Evolutionary conservation across 2,329 filamentous ascomycete genomes (phyloP).

Genomic region (Microsporum audouinii): DNA sequence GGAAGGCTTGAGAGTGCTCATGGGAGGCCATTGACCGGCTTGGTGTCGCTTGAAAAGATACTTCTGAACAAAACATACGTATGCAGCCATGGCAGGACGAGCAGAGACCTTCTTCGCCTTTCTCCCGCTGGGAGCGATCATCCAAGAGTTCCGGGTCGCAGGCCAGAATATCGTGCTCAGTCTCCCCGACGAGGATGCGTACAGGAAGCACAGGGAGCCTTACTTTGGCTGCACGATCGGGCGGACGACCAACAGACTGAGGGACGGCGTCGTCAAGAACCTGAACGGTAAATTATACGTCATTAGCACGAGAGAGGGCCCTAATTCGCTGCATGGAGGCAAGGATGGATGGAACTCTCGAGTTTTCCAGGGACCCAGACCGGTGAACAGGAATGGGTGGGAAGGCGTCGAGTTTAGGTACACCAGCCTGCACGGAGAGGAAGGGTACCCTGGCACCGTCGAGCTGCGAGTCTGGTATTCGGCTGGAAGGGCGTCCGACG

Average conservation of each 20-base stretch:
- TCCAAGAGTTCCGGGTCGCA: conserved; percentile 62
- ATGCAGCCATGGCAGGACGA: conserved; percentile 7
- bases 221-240: conserved; percentile 94
- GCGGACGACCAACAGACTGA: conserved; percentile 68
- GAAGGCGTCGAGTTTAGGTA: conserved; percentile 57
- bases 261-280: conserved; percentile 55
- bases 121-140: conserved; percentile 36
- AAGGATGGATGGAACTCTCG: conserved; percentile 69
- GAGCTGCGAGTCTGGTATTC: conserved; percentile 69
- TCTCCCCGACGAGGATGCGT: conserved; percentile 65
- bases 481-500: conserved; percentile 52
- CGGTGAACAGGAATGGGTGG: conserved; percentile 46
- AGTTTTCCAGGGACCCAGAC: conserved; percentile 59
- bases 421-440: conserved; percentile 66
- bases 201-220: conserved; percentile 61
- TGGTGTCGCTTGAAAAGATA: too few species aligned
- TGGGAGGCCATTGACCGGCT: too few species aligned
- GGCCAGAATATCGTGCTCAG: conserved; percentile 79
- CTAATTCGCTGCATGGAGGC: conserved; percentile 66
- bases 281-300: conserved; percentile 62
- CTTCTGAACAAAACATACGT: not conserved
- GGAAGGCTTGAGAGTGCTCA: too few species aligned
- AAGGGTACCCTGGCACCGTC: conserved; percentile 81
- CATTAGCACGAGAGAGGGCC: conserved; percentile 63
- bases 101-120: conserved; percentile 34